These are phyloP conservation scores for Marasmius sp. DNA, from an alignment of 1,284 basidiomycete genomes.

Conservation along the genomic window DNA sequence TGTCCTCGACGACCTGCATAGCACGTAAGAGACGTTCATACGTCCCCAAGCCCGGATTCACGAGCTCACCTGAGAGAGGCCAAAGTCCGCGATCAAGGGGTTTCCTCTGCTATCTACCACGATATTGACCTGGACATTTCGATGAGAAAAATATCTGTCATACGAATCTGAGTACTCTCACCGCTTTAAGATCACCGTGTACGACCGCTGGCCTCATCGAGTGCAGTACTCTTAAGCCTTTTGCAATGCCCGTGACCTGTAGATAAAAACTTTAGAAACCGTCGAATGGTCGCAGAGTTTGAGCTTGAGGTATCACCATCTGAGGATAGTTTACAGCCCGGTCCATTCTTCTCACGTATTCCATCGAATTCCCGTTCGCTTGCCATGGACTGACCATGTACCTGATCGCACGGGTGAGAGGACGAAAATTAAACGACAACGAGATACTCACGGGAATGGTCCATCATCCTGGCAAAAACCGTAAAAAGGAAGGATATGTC, in stretches of 20 bases:
- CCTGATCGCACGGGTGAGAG: background rate
- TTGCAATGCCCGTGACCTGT: too few relatives aligned
- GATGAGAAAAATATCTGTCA: too few relatives aligned
- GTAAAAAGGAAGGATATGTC: conserved; percentile 54
- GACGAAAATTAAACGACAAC: background rate
- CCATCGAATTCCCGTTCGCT: conserved; percentile 13
- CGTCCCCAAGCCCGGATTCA: background rate
- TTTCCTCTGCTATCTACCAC: conserved; percentile 44
- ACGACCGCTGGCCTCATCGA: too few relatives aligned
- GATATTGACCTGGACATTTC: conserved; percentile 46
- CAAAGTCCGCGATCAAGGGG: conserved; percentile 59
- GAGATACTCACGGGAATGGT: conserved; percentile 45
- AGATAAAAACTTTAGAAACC: background rate
- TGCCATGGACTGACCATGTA: conserved; percentile 20
- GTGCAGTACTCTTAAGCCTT: too few relatives aligned
- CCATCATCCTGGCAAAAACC: conserved; percentile 53
- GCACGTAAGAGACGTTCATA: conserved; percentile 4
- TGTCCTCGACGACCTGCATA: conserved; percentile 51
- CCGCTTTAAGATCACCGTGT: too few relatives aligned
- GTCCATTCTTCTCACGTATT: conserved; percentile 15
- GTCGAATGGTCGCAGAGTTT: conserved; percentile 18
- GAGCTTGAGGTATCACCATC: conserved; percentile 4
- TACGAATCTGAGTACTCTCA: too few relatives aligned
- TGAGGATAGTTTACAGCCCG: conserved; percentile 10
- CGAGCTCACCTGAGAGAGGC: conserved; percentile 45